Conservation (phyloP, 140 eudicot genomes). For the Cichorium intybus region DNA sequence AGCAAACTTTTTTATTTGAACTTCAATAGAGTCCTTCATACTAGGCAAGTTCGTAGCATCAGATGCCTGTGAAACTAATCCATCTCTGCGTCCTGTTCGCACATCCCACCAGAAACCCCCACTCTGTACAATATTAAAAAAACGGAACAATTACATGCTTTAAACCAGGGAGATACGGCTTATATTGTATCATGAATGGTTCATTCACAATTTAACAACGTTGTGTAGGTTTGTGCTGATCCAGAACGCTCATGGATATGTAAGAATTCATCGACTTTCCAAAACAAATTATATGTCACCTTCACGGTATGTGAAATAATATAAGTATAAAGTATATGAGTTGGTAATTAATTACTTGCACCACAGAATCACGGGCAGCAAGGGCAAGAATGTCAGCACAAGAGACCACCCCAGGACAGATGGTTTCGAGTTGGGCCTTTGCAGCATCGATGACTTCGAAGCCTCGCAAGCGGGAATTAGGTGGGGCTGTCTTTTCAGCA, state of each 20-base stretch:
- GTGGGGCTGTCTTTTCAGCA: slow-evolving; percentile 50
- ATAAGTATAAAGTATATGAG: background rate
- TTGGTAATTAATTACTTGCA: slow-evolving; percentile 23
- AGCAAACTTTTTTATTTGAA: slow-evolving; percentile 43
- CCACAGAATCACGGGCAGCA: slow-evolving; percentile 76
- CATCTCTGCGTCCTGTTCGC: slow-evolving; percentile 63
- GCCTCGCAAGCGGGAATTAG: slow-evolving; percentile 52
- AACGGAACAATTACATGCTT: background rate
- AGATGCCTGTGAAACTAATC: slow-evolving; percentile 51
- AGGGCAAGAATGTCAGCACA: slow-evolving; percentile 81
- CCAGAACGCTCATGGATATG: background rate
- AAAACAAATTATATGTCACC: background rate
- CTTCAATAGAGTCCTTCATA: slow-evolving; percentile 42
- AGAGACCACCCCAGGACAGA: slow-evolving; percentile 68
- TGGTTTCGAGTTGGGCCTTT: slow-evolving; percentile 50
- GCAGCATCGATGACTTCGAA: slow-evolving; percentile 70
- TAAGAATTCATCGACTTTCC: background rate
- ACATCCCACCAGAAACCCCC: slow-evolving; percentile 53
- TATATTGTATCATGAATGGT: no score
- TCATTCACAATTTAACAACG: background rate
- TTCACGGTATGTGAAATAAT: no score
- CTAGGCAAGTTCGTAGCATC: slow-evolving; percentile 50
- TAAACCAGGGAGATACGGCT: background rate
- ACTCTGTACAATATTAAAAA: slow-evolving; percentile 31
- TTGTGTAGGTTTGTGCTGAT: no score